Evolutionary conservation across 345 rosid species (phyloP).

Genomic region (Salix koriyanagi): DNA sequence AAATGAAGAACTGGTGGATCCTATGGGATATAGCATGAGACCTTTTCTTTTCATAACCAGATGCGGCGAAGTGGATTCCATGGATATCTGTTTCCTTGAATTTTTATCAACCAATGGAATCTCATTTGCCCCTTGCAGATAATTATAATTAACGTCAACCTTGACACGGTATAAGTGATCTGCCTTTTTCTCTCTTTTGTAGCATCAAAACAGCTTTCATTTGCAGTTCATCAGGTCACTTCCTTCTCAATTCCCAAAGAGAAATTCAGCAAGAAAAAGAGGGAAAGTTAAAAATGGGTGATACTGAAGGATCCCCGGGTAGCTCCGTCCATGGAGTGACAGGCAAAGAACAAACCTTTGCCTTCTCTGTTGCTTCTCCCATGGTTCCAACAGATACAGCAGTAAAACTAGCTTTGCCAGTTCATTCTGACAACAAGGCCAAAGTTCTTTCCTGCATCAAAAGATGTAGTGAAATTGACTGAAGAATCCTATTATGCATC

Average conservation of each 20-base stretch:
- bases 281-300: slow-evolving; percentile 24
- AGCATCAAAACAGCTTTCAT: slow-evolving; percentile 2
- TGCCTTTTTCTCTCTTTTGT: not conserved
- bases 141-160: slow-evolving; percentile 46
- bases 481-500: slow-evolving; percentile 57
- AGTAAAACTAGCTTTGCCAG: slow-evolving; percentile 62
- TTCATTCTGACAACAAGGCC: slow-evolving; percentile 87
- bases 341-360: slow-evolving; percentile 59
- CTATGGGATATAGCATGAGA: slow-evolving; percentile 58
- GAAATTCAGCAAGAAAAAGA: not conserved
- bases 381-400: slow-evolving; percentile 55
- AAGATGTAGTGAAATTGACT: slow-evolving; percentile 31
- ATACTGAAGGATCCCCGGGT: slow-evolving; percentile 57
- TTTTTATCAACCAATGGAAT: slow-evolving; percentile 39
- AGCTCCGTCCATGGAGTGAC: slow-evolving; percentile 84
- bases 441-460: slow-evolving; percentile 54
- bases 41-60: slow-evolving; percentile 16
- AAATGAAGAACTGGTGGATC: not conserved
- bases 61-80: slow-evolving; percentile 68
- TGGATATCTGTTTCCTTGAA: not conserved
- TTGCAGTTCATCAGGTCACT: not conserved
- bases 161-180: slow-evolving; percentile 34
- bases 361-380: slow-evolving; percentile 57
- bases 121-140: slow-evolving; percentile 32
- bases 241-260: not conserved